Percentiles rank a stretch among this genome's conserved stretches.
These are phyloP conservation scores for Aspergillus sergii DNA, from an alignment of 2,329 filamentous ascomycete species.

Conservation along the genomic window DNA sequence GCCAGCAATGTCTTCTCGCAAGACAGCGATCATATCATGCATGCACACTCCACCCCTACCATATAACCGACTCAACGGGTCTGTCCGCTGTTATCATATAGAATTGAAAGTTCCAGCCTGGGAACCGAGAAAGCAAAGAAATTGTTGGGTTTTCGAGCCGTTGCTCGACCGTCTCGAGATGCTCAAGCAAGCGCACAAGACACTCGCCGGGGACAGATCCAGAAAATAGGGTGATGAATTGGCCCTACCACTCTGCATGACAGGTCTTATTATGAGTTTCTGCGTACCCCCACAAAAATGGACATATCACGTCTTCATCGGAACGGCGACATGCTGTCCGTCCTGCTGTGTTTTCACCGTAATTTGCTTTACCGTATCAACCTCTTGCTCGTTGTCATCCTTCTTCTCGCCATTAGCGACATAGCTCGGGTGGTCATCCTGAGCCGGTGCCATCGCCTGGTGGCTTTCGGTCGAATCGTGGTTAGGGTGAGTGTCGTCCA, in stretches of 20 bases:
- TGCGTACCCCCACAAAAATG: not conserved
- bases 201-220: not conserved
- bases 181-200: not conserved
- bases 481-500: conserved; percentile 54
- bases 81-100: conserved; percentile 5
- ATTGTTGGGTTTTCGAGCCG: not conserved
- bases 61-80: not conserved
- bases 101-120: conserved; percentile 22
- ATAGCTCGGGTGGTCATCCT: conserved; percentile 25
- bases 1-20: conserved; percentile 1
- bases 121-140: conserved; percentile 16
- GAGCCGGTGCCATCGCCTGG: conserved; percentile 34
- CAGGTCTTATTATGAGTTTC: not conserved
- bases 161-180: not conserved
- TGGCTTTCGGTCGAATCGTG: conserved; percentile 54
- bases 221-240: not conserved
- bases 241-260: not conserved
- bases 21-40: conserved; percentile 5
- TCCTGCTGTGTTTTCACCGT: conserved; percentile 19
- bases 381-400: conserved; percentile 36
- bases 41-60: conserved; percentile 3
- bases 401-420: conserved; percentile 27
- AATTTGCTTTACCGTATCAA: conserved; percentile 37
- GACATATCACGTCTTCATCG: conserved; percentile 12
- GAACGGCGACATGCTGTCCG: conserved; percentile 8